Conservation (phyloP, 2,329 filamentous ascomycete genomes). For the Delphinella strobiligena region DNA sequence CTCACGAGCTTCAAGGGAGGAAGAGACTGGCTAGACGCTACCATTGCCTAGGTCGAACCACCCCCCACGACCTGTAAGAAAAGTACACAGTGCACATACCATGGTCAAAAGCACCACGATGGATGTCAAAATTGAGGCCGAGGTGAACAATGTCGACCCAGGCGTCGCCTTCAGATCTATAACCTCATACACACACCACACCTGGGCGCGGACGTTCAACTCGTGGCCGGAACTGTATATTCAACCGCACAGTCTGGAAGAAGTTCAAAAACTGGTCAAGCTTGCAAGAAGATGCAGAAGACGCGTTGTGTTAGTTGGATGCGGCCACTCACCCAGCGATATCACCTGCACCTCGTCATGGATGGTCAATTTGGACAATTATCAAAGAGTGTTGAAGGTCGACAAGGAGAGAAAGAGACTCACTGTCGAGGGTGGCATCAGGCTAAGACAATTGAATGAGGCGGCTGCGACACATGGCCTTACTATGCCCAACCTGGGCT, state of each 20-base stretch:
- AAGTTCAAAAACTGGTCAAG: slow-evolving; percentile 72
- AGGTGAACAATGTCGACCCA: slow-evolving; percentile 48
- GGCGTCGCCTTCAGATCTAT: slow-evolving; percentile 65
- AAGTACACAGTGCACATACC: too few relatives aligned
- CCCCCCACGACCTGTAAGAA: too few relatives aligned
- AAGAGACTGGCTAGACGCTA: too few relatives aligned
- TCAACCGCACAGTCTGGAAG: slow-evolving; percentile 63
- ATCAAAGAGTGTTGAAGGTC: slow-evolving; percentile 58
- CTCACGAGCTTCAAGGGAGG: too few relatives aligned
- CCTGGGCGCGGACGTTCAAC: slow-evolving; percentile 89
- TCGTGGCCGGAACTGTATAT: slow-evolving; percentile 85
- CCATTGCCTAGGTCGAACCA: too few relatives aligned
- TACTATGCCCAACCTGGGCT: slow-evolving; percentile 83
- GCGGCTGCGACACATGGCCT: slow-evolving; percentile 64
- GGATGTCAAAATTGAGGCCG: slow-evolving; percentile 29
- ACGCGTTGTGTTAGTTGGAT: slow-evolving; percentile 76
- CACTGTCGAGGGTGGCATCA: slow-evolving; percentile 77
- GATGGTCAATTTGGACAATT: slow-evolving; percentile 87
- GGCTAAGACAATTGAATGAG: slow-evolving; percentile 61
- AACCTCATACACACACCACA: slow-evolving; percentile 65
- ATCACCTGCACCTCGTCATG: slow-evolving; percentile 88
- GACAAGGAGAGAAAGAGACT: slow-evolving; percentile 55
- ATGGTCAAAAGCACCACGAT: slow-evolving; percentile 7
- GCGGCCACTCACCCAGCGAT: slow-evolving; percentile 82
- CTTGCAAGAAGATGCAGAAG: slow-evolving; percentile 72